Conservation (phyloP, 2,329 filamentous ascomycete species). For the Tolypocladium guangdongense region DNA sequence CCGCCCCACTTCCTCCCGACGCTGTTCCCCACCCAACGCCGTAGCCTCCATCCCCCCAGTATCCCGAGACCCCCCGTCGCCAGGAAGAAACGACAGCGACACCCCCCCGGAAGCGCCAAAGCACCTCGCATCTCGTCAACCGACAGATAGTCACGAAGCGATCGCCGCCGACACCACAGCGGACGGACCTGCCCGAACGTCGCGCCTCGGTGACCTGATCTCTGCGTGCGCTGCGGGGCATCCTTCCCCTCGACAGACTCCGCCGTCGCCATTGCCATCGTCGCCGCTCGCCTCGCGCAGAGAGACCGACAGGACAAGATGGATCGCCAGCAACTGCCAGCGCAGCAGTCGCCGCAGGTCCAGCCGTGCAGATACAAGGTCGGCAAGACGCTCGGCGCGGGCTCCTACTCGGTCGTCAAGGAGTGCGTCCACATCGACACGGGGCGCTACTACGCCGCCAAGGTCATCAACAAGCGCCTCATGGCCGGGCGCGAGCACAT, state of each 20-base stretch:
- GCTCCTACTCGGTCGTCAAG: constrained; percentile 96
- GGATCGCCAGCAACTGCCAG: background rate
- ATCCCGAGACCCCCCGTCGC: background rate
- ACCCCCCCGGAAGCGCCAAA: background rate
- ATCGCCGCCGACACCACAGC: background rate
- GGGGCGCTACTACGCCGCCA: constrained; percentile 93
- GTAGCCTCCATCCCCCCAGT: no score
- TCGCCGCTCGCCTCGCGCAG: background rate
- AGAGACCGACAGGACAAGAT: background rate
- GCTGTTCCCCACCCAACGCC: background rate
- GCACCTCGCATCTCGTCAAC: background rate
- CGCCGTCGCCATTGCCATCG: background rate
- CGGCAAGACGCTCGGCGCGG: constrained; percentile 91
- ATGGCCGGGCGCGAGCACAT: constrained; percentile 98
- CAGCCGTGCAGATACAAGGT: constrained; percentile 98
- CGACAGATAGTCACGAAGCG: background rate
- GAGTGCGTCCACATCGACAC: constrained; percentile 99
- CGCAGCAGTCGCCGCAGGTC: constrained; percentile 46
- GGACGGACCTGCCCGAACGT: background rate
- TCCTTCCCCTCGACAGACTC: background rate
- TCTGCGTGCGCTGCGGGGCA: background rate
- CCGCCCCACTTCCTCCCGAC: background rate
- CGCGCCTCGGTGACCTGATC: background rate
- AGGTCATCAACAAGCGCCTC: constrained; percentile 97
- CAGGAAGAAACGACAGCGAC: background rate